These are phyloP conservation scores for Dendrocalamus sinicus DNA, from an alignment of 176 grass and related monocot genomes.

Conservation along the genomic window DNA sequence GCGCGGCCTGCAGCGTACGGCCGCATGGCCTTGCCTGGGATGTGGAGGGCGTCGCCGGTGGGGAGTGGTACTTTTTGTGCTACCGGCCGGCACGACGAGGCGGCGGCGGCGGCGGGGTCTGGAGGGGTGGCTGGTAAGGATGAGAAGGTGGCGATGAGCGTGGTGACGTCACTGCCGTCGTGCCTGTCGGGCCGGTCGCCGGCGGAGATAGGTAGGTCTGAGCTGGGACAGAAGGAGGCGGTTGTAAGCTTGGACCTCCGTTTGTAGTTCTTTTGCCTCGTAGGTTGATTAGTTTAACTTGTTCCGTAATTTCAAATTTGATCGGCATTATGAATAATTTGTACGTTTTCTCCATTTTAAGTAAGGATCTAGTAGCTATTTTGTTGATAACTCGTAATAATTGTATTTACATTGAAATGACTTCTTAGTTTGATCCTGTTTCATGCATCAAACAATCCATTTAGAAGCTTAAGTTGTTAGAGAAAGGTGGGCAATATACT, in stretches of 20 bases:
- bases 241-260: slow-evolving; percentile 76
- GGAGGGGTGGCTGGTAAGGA: slow-evolving; percentile 11
- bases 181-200: slow-evolving; percentile 47
- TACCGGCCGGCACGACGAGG: slow-evolving; percentile 18
- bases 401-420: neutral
- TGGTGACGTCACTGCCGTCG: slow-evolving; percentile 43
- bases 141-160: slow-evolving; percentile 38
- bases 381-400: neutral
- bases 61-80: slow-evolving; percentile 36
- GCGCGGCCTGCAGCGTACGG: slow-evolving; percentile 45
- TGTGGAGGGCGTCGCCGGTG: slow-evolving; percentile 48
- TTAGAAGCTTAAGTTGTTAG: no score
- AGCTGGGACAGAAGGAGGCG: slow-evolving; percentile 53
- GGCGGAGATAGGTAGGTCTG: slow-evolving; percentile 54
- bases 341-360: slow-evolving; percentile 28
- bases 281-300: neutral
- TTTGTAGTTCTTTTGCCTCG: slow-evolving; percentile 53
- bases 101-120: neutral
- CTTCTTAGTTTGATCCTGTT: neutral
- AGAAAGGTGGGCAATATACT: no score
- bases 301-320: neutral
- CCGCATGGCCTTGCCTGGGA: slow-evolving; percentile 41
- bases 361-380: neutral
- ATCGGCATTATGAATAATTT: slow-evolving; percentile 2
- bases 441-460: no score